Evolutionary conservation across 768 basidiomycete species (phyloP), one percentile per base, ranked within the genome.

Genomic region (Hemileccinum impolitum): DNA sequence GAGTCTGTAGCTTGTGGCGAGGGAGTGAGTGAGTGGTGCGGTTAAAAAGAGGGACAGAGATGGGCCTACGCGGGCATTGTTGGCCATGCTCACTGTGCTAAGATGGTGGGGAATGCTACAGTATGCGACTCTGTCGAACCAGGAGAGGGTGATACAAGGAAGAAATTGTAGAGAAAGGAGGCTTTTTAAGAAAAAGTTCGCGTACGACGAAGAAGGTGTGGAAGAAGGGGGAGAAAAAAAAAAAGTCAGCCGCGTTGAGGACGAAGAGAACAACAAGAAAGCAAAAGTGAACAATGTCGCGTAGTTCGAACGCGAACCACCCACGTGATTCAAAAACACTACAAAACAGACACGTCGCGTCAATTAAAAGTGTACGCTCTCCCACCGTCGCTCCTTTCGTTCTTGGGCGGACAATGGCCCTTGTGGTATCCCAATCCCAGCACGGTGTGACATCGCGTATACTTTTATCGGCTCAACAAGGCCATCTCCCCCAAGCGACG

Each of bases 391-490:
- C 23, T 23, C 23, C 23, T 23, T 23, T 6, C 23, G 23, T 23
- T 23, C 23, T 23, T 23, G 23, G 3, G 6, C 23, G 23, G 23
- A 23, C 23, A 23, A 23, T 23, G 23, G 23, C 23, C 23, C 23
- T 23, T 23, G 23, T 23, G 23, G 6, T 6, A 23, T 23, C 9
- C 86, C 87, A 37, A 88, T 68, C 1, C 85, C 85, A 12, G 77
- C 75, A 39, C 84, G 70, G 47, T 74, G 65, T 30, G 63, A 44
- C 17, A 57, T 77, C 2, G 69, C 51, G 34, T 63, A 74, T 6
- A 80, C 68, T 55, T 80, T 72, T 6, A 87, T 64, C 2, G 86
- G 86, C 23, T 79, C 81, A n/a, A 80, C 66, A 14, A 83, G 64
- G 14, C 75, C 76, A 2, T n/a, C 47, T 30, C 30, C 39, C n/a